Conservation (phyloP, 2,329 filamentous ascomycete genomes). For the Pyricularia sp. region DNA sequence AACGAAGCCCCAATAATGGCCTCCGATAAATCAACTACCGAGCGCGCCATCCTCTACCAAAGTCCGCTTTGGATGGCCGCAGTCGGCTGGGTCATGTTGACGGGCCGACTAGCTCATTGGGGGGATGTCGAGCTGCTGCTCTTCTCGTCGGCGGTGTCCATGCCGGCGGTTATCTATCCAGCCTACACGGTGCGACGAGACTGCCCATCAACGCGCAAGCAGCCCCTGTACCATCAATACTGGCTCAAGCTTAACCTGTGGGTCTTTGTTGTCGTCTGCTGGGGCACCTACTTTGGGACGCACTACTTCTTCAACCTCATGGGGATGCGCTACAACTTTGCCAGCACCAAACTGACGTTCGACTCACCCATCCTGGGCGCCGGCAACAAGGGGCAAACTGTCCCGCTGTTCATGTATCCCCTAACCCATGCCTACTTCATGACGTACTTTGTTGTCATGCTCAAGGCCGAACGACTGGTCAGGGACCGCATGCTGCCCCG, state of each 20-base stretch:
- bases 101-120: slow-evolving; percentile 7
- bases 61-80: slow-evolving; percentile 9
- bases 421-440: slow-evolving; percentile 13
- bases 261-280: slow-evolving; percentile 9
- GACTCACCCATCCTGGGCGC: slow-evolving; percentile 7
- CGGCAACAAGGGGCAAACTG: slow-evolving; percentile 7
- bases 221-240: slow-evolving; percentile 1
- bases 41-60: slow-evolving; percentile 9
- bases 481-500: not conserved
- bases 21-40: not conserved
- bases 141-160: slow-evolving; percentile 6
- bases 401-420: slow-evolving; percentile 12
- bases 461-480: slow-evolving; percentile 5
- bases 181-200: not conserved
- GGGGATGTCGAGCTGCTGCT: slow-evolving; percentile 8
- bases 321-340: slow-evolving; percentile 11
- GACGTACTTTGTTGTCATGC: slow-evolving; percentile 6
- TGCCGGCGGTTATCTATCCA: slow-evolving; percentile 4
- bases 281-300: slow-evolving; percentile 11
- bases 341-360: slow-evolving; percentile 6
- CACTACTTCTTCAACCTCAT: slow-evolving; percentile 14
- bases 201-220: not conserved
- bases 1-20: not conserved
- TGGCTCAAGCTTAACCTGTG: slow-evolving; percentile 11
- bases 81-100: slow-evolving; percentile 10